Evolutionary conservation across 495 filamentous ascomycete species (phyloP).

Genomic region (Hypoxylon trugodes): DNA sequence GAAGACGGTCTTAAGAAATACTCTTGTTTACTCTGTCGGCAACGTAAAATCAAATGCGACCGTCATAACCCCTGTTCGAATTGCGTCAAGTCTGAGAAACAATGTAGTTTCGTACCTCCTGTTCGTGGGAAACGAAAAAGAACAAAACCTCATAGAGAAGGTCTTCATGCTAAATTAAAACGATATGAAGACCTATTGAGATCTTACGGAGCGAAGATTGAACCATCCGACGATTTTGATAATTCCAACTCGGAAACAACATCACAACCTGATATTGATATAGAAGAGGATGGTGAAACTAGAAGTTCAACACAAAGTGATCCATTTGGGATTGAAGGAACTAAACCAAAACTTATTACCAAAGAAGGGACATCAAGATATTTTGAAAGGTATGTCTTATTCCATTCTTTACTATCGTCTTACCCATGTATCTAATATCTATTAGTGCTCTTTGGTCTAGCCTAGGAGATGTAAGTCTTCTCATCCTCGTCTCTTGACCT

Average conservation of each 20-base stretch:
- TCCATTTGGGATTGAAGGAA: constrained; percentile 7
- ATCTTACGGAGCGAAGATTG: constrained; percentile 29
- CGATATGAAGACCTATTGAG: constrained; percentile 41
- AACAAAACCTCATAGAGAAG: constrained; percentile 41
- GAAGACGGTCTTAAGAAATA: constrained; percentile 6
- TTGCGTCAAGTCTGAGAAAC: constrained; percentile 52
- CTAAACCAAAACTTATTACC: constrained; percentile 24
- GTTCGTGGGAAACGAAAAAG: constrained; percentile 56
- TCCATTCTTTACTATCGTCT: neutral
- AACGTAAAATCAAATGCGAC: constrained; percentile 74
- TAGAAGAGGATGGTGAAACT: neutral
- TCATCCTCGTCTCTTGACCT: neutral
- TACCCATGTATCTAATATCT: neutral
- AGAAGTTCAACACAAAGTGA: neutral
- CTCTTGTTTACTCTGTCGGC: constrained; percentile 60
- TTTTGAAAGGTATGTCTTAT: constrained; percentile 22
- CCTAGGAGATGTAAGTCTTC: constrained; percentile 9
- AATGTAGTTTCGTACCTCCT: constrained; percentile 54
- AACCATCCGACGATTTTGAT: constrained; percentile 18
- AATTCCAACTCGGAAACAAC: constrained; percentile 23
- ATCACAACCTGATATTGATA: constrained; percentile 16
- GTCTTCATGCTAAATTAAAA: constrained; percentile 45
- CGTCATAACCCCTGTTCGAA: constrained; percentile 57
- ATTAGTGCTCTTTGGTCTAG: constrained; percentile 22
- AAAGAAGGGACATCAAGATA: constrained; percentile 32